These are phyloP conservation scores for Lizonia empirigonia DNA, from an alignment of 2,329 filamentous ascomycete species.

Conservation along the genomic window DNA sequence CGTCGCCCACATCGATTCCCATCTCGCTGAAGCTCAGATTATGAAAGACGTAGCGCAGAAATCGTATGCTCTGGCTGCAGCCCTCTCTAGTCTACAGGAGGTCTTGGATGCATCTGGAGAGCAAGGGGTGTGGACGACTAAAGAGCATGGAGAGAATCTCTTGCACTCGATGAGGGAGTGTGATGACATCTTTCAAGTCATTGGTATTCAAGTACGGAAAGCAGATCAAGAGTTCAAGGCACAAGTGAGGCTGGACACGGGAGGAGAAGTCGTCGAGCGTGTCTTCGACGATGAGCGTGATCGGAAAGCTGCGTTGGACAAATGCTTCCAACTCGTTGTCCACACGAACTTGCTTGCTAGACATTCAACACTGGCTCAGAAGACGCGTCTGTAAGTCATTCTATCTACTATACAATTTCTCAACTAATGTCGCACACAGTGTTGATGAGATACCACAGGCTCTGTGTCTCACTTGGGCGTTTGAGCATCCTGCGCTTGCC, in stretches of 20 bases:
- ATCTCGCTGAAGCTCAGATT: background rate
- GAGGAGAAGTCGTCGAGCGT: background rate
- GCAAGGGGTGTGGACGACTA: slow-evolving; percentile 5
- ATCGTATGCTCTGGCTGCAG: background rate
- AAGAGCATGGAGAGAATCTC: background rate
- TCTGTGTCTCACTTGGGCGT: background rate
- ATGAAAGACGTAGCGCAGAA: background rate
- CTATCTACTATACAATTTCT: too few relatives aligned
- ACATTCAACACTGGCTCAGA: background rate
- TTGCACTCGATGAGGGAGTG: background rate
- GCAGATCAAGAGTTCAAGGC: background rate
- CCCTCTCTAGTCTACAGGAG: background rate
- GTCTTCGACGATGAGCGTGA: background rate
- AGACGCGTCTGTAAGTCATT: background rate
- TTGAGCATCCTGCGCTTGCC: background rate
- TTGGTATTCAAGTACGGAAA: background rate
- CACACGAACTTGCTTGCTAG: background rate
- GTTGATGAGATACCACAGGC: background rate
- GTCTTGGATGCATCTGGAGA: background rate
- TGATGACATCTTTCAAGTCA: background rate
- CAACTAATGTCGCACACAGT: background rate
- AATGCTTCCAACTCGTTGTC: background rate
- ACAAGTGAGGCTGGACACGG: background rate
- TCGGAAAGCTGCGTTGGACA: background rate
- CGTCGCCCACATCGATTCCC: background rate